phyloP scores from a whole-genome alignment of 2,329 filamentous ascomycete species.

The Teratosphaeria pseudoeucalypti region DNA sequence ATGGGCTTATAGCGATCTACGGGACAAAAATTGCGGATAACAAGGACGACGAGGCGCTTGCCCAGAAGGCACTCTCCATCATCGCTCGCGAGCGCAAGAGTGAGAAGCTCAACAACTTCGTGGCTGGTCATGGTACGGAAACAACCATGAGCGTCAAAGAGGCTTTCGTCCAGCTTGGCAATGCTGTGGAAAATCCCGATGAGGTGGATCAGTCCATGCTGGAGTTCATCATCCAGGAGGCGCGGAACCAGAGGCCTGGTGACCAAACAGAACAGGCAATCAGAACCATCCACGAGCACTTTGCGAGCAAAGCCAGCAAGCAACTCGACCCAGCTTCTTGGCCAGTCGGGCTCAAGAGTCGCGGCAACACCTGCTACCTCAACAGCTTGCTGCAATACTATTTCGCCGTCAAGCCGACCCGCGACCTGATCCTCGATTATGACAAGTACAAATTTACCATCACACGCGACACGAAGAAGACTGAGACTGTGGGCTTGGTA shows the following conservation, averaged over 20 bases:
- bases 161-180: not conserved
- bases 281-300: conserved; percentile 18
- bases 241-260: conserved; percentile 18
- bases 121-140: conserved; percentile 34
- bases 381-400: conserved; percentile 95
- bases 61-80: conserved; percentile 45
- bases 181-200: not conserved
- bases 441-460: conserved; percentile 60
- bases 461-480: conserved; percentile 50
- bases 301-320: conserved; percentile 7
- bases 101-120: conserved; percentile 38
- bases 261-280: conserved; percentile 25
- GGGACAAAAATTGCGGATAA: conserved; percentile 47
- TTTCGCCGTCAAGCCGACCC: conserved; percentile 73
- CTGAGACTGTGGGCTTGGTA: conserved; percentile 66
- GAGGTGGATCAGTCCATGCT: not conserved
- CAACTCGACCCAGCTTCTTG: conserved; percentile 31
- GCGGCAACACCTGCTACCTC: conserved; percentile 95
- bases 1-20: conserved; percentile 48
- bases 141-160: conserved; percentile 1
- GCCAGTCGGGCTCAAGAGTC: conserved; percentile 82
- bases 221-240: not conserved
- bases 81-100: conserved; percentile 52
- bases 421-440: conserved; percentile 69
- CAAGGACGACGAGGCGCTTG: conserved; percentile 39